Percentiles rank a stretch among this genome's conserved stretches.
These are phyloP conservation scores for Brasilioporus rufonigricans DNA, from an alignment of 768 basidiomycete species.

Conservation along the genomic window DNA sequence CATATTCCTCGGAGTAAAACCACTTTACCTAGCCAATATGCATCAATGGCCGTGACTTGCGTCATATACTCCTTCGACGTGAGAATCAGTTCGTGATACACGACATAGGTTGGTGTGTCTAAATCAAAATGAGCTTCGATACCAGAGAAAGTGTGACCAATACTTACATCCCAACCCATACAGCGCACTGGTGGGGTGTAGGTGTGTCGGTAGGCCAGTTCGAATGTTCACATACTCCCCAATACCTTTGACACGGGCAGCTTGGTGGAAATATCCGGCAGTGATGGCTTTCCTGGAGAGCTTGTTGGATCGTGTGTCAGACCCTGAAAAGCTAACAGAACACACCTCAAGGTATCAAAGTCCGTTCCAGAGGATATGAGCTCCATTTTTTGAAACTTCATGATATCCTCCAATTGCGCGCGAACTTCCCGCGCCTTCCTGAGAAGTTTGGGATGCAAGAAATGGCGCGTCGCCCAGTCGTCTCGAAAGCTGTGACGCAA, in stretches of 20 bases:
- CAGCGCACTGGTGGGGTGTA: conserved; percentile 95
- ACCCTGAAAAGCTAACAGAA: conserved; percentile 1
- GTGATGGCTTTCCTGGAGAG: conserved; percentile 85
- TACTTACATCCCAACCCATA: conserved; percentile 92
- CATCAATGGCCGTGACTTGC: conserved; percentile 96
- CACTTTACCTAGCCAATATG: conserved; percentile 89
- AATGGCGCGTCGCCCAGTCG: conserved; percentile 93
- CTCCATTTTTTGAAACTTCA: conserved; percentile 99
- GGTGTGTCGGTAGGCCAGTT: conserved; percentile 89
- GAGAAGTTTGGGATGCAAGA: conserved; percentile 93
- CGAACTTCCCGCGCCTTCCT: conserved; percentile 95
- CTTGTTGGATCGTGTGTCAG: background rate
- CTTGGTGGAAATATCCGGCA: conserved; percentile 98
- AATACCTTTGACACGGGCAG: conserved; percentile 96
- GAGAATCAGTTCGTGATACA: conserved; percentile 95
- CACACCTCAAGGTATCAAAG: conserved; percentile 82
- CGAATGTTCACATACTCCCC: conserved; percentile 98
- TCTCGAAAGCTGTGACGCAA: conserved; percentile 68
- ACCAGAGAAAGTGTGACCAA: background rate
- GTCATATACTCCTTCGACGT: conserved; percentile 99
- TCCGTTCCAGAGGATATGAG: conserved; percentile 90
- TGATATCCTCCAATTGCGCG: conserved; percentile 95
- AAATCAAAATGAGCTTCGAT: conserved; percentile 5
- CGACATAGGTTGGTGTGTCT: conserved; percentile 95
- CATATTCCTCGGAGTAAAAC: background rate